Evolutionary conservation across 768 basidiomycete genomes (phyloP), one percentile per base, ranked within the genome.

Genomic region (Sistotremastrum suecicum): DNA sequence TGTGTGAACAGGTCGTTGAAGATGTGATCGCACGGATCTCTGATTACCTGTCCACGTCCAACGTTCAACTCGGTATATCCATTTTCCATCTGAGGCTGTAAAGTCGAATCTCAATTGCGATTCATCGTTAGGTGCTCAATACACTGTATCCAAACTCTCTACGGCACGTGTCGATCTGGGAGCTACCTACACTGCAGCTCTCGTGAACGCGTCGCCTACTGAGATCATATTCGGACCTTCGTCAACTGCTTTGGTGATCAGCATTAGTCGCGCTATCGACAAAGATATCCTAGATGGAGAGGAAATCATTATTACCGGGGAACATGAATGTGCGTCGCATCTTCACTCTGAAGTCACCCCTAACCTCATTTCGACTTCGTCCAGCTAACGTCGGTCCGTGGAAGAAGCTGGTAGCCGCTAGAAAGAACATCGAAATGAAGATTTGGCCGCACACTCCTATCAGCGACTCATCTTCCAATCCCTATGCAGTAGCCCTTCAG

Each of bases 281-380:
- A 54, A 51, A 0, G 69, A 69, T 43, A 66, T 86, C 30, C 55
- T 68, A 34, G 49, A 62, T 1, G 80, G 73, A 3, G 84, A 86
- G 48, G 84, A 87, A 59, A 76, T 87, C 46, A 76, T 89, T 45
- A 57, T 86, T n/a, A 82, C 80, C 0, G 74, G 72, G 1, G 85
- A 87, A 55, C 85, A 89, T 51, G 84, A 89, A 68, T 76, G 82
- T 84, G 36, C 30, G 63, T 47, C 3, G 11, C 39, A 8, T 20
- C 45, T 37, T 6, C 12, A 7, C 20, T 39, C 32, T 36, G 12
- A 10, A 28, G 34, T 46, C 39, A 47, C 28, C 20, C 41, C 2
- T 7, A 20, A 8, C 28, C 47, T 8, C 12, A 42, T 5, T 48
- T 43, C 36, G 42, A 41, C 36, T 11, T 33, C 5, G 20, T 46